Percentiles rank a stretch among this genome's conserved stretches.
These are phyloP conservation scores for Trifolium repens DNA, from an alignment of 306 rosid species.

Conservation along the genomic window DNA sequence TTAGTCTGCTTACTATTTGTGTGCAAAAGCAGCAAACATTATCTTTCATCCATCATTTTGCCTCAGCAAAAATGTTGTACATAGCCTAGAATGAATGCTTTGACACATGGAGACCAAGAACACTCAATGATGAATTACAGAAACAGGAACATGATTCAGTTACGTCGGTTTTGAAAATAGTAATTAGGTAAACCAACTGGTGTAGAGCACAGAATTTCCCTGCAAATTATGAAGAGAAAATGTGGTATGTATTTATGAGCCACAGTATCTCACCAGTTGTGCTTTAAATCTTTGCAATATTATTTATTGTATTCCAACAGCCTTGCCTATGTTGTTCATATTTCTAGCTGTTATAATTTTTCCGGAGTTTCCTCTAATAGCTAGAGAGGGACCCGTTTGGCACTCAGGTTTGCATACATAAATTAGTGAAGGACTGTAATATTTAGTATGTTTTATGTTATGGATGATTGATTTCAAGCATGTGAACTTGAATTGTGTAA, in stretches of 20 bases:
- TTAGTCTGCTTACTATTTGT: background rate
- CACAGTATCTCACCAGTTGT: constrained; percentile 24
- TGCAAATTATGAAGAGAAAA: constrained; percentile 15
- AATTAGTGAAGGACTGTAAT: constrained; percentile 21
- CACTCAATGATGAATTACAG: constrained; percentile 1
- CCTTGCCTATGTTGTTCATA: background rate
- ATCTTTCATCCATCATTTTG: constrained; percentile 31
- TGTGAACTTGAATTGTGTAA: constrained; percentile 13
- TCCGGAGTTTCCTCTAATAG: background rate
- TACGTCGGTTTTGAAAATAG: constrained; percentile 20
- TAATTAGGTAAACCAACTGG: constrained; percentile 15
- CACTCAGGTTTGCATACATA: background rate
- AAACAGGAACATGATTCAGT: constrained; percentile 12
- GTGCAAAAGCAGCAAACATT: background rate
- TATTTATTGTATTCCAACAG: constrained; percentile 20
- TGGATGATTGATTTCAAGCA: constrained; percentile 10
- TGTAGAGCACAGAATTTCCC: constrained; percentile 3
- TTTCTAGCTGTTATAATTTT: background rate
- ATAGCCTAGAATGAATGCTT: constrained; percentile 20
- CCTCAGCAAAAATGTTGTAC: constrained; percentile 27
- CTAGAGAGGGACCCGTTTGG: background rate
- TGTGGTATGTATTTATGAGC: constrained; percentile 23
- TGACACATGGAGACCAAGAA: constrained; percentile 18
- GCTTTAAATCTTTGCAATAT: background rate
- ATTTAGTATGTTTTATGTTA: constrained; percentile 10